Base-by-base conservation (phyloP, 2,329 filamentous ascomycete species). In the Orbilia javanica region DNA sequence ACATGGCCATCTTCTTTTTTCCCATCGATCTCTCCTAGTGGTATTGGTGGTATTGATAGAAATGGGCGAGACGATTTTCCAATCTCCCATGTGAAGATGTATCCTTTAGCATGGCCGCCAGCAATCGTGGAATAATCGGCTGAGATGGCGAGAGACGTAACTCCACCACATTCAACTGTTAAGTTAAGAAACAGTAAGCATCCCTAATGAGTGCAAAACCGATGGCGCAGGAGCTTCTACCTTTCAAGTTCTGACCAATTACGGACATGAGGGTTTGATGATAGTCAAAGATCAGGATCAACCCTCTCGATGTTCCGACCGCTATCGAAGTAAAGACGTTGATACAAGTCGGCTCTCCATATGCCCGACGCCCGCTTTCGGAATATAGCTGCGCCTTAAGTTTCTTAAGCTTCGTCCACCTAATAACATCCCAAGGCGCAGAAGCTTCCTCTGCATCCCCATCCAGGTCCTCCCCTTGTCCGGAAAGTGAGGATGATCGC, bases 51-150 rank as follows among this genome's bases (percentile, higher is more conserved):
- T 50, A 99, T 94, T 63, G 93, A 90, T 34, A 99, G 88, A 83
- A 99, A 99, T 0, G 95, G 96, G 34, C 92, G 89, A 2, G 93
- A 90, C n/a, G 92, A 89, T 72, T 92, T 89, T 46, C 89, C 89
- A 11, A 95, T 91, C 83, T 99, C 96, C 96, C 96, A 99, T 0
- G 95, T 99, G 83, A 97, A 98, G 66, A 99, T 97, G 82, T 90
- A 91, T 2, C 96, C 96, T 81, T 91, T 93, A 0, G 90, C 91
- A 87, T 99, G 95, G 2, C 96, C 96, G 42, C 91, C 93, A 36
- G 93, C 96, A 80, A 99, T 88, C 0, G 95, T 97, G 1, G 93
- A 92, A 84, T 98, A 94, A 83, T 99, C 96, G 18, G 95, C 94
- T 29, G 96, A 97, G 73, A 98, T 90, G 4, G 96, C 93, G 74